Evolutionary conservation across 2,329 filamentous ascomycete genomes (phyloP).

Genomic region (Microcyclosporella mali): DNA sequence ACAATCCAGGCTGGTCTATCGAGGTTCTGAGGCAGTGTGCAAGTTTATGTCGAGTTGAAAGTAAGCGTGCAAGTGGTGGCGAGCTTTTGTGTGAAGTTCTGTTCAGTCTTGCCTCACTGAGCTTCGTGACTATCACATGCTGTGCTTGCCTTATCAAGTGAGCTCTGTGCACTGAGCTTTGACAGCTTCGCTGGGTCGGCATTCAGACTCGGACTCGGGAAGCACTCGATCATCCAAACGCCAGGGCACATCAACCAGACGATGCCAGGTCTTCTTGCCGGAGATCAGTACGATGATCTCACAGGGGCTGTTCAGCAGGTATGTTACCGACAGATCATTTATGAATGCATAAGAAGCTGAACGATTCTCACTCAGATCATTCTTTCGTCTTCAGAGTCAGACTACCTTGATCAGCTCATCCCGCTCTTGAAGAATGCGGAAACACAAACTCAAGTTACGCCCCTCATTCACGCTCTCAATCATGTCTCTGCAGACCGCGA

Average conservation of each 20-base stretch:
- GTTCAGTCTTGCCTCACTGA: too few relatives aligned
- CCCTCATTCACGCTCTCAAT: conserved; percentile 69
- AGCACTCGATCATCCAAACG: not conserved
- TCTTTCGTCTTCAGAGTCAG: conserved; percentile 79
- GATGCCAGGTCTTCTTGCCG: conserved; percentile 34
- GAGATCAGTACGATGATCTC: conserved; percentile 43
- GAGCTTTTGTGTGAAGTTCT: too few relatives aligned
- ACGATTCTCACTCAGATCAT: conserved; percentile 63
- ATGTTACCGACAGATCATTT: too few relatives aligned
- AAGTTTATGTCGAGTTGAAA: not conserved
- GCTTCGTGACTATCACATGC: too few relatives aligned
- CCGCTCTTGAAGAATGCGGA: conserved; percentile 85
- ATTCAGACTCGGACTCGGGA: not conserved
- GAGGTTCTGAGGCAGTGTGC: too few relatives aligned
- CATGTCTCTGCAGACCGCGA: conserved; percentile 83
- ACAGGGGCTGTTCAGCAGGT: conserved; percentile 47
- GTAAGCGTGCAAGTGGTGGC: not conserved
- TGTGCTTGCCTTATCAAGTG: not conserved
- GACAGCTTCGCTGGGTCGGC: not conserved
- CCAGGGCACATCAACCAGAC: not conserved
- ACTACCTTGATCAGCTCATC: conserved; percentile 93
- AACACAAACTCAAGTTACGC: conserved; percentile 59
- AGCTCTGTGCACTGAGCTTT: not conserved
- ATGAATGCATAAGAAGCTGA: too few relatives aligned
- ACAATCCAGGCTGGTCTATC: too few relatives aligned